phyloP scores from a whole-genome alignment of 495 filamentous ascomycete species.

The Bacidia gigantensis region DNA sequence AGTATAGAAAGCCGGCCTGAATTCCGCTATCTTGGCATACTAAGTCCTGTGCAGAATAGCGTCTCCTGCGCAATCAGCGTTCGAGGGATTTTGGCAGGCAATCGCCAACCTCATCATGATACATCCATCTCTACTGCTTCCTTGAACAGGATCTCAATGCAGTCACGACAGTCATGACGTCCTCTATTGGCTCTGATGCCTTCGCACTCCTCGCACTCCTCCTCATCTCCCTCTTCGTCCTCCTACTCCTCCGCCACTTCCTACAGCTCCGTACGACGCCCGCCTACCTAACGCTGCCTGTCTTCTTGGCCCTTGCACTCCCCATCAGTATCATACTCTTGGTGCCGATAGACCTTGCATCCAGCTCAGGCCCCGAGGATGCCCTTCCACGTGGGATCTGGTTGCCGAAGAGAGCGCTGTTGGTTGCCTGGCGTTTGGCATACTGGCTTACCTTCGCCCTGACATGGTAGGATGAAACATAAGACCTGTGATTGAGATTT shows the following conservation, averaged over 20 bases:
- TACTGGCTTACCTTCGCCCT: conserved; percentile 95
- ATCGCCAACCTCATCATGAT: not conserved
- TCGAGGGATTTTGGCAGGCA: too few species aligned
- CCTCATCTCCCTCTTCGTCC: conserved; percentile 55
- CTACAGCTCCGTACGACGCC: conserved; percentile 83
- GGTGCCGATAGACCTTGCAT: conserved; percentile 91
- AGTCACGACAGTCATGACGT: conserved; percentile 15
- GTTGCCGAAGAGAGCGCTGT: conserved; percentile 51
- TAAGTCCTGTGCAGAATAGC: too few species aligned
- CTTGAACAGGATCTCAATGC: not conserved
- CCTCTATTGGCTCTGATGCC: conserved; percentile 50
- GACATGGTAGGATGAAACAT: conserved; percentile 55
- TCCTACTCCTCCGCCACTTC: conserved; percentile 77
- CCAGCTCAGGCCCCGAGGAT: conserved; percentile 57
- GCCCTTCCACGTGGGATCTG: conserved; percentile 50
- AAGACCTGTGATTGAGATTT: not conserved
- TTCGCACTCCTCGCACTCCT: conserved; percentile 61
- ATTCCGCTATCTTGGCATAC: too few species aligned
- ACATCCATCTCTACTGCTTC: not conserved
- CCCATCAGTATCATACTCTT: conserved; percentile 89
- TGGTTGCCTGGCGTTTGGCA: conserved; percentile 80
- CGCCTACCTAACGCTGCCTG: conserved; percentile 75
- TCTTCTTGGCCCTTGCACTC: conserved; percentile 85
- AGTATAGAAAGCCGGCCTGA: too few species aligned
- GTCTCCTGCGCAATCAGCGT: too few species aligned